A percentile compares a stretch with the other conserved stretches of the same genome.
phyloP scores from a whole-genome alignment of 1,284 basidiomycete species.

The Trichosporon sp. region DNA sequence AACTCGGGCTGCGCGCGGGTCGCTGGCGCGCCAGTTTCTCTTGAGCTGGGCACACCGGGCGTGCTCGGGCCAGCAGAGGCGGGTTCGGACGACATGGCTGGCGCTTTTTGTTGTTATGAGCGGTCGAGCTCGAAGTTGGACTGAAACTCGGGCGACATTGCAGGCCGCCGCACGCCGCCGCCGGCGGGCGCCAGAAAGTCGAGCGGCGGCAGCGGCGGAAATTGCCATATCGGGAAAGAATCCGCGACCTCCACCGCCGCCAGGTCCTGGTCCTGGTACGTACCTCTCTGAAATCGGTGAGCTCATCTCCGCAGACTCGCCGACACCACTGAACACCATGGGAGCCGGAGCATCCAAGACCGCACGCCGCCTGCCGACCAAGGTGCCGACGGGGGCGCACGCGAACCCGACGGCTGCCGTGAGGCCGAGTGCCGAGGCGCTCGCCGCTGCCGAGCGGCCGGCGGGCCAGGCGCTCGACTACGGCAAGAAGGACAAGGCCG shows the following conservation, averaged over 20 bases:
- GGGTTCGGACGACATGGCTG: neutral
- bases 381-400: constrained; percentile 21
- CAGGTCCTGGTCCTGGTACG: neutral
- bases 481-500: neutral
- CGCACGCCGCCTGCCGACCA: constrained; percentile 60
- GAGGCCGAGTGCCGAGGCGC: constrained; percentile 11
- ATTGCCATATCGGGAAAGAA: neutral
- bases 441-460: constrained; percentile 7
- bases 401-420: constrained; percentile 6
- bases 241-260: neutral
- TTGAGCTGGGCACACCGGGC: neutral
- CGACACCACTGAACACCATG: constrained; percentile 53
- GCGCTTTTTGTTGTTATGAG: neutral
- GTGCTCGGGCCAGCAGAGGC: neutral
- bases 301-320: neutral
- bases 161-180: neutral
- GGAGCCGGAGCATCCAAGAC: constrained; percentile 66
- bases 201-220: neutral
- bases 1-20: constrained; percentile 8
- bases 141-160: neutral
- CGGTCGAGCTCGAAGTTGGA: neutral
- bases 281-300: neutral
- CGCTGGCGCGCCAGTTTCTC: neutral
- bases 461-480: constrained; percentile 3
- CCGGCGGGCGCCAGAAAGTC: neutral